These are phyloP conservation scores for Coprinopsis strossmayeri DNA, from an alignment of 768 basidiomycete species.

Conservation along the genomic window DNA sequence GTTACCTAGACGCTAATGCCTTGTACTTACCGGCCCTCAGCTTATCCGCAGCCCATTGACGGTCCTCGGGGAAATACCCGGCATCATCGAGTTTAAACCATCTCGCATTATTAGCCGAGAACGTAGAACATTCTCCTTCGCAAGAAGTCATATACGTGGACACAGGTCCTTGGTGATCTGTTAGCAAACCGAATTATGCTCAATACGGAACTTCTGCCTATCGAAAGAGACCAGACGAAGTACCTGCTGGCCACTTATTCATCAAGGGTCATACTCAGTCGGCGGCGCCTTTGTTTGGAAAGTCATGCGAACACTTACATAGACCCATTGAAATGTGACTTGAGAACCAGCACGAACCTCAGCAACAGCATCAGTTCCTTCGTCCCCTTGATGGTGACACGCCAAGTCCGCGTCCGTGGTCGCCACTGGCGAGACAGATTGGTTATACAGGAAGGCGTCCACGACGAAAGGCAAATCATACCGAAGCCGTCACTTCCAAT, in stretches of 20 bases:
- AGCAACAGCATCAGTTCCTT: conserved; percentile 28
- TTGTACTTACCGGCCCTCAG: conserved; percentile 31
- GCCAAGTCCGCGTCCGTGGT: conserved; percentile 30
- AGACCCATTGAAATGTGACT: conserved; percentile 37
- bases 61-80: conserved; percentile 31
- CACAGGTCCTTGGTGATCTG: conserved; percentile 44
- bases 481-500: conserved; percentile 28
- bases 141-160: conserved; percentile 50
- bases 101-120: conserved; percentile 28
- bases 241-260: too few relatives aligned
- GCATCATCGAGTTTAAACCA: conserved; percentile 47
- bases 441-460: conserved; percentile 4
- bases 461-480: conserved; percentile 11
- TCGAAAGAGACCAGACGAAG: too few relatives aligned
- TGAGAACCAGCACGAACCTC: conserved; percentile 33
- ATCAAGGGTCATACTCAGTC: too few relatives aligned
- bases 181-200: conserved; percentile 7
- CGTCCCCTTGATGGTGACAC: conserved; percentile 36
- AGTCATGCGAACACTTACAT: conserved; percentile 24
- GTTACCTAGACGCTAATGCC: conserved; percentile 1
- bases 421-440: conserved; percentile 15
- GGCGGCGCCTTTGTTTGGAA: too few relatives aligned
- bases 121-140: conserved; percentile 34
- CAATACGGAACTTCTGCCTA: conserved; percentile 3
- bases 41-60: conserved; percentile 36